A percentile compares a stretch with the other conserved stretches of the same genome.
phyloP scores from a whole-genome alignment of 2,329 filamentous ascomycete genomes.

The Esteya vermicola region DNA sequence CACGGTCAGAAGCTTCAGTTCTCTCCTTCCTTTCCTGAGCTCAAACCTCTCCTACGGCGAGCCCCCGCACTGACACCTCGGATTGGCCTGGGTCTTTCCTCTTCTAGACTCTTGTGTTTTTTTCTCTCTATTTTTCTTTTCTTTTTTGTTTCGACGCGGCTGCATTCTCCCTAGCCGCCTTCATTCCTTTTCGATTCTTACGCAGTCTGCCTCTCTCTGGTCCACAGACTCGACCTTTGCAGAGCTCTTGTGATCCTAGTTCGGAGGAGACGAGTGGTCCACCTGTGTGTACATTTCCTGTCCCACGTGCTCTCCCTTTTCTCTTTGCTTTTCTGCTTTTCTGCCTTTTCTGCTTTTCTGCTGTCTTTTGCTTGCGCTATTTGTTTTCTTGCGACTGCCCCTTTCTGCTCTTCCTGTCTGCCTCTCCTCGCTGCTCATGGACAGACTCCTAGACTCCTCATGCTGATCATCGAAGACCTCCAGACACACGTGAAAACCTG shows the following conservation, averaged over 20 bases:
- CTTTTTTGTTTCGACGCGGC: neutral
- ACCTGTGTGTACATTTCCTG: neutral
- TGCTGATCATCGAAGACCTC: conserved; percentile 40
- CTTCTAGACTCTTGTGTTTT: neutral
- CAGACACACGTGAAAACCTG: conserved; percentile 25
- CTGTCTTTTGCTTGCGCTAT: neutral
- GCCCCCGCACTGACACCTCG: too few species aligned
- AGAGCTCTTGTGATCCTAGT: too few species aligned
- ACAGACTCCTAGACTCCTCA: conserved; percentile 9
- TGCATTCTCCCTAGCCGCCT: neutral
- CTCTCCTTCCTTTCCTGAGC: too few species aligned
- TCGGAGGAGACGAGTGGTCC: neutral
- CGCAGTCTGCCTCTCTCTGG: neutral
- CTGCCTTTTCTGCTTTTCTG: neutral
- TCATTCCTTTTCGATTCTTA: neutral
- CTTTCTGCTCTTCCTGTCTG: neutral
- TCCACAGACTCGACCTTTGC: too few species aligned
- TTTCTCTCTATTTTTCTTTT: neutral
- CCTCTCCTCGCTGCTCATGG: neutral
- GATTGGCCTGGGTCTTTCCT: too few species aligned
- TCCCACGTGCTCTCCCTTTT: neutral
- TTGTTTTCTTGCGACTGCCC: too few species aligned
- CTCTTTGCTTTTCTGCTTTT: neutral
- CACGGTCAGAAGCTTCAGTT: too few species aligned
- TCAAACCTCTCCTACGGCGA: too few species aligned